phyloP scores from a whole-genome alignment of 2,329 filamentous ascomycete species.

The Nothophaeocryptopus gaeumannii region DNA sequence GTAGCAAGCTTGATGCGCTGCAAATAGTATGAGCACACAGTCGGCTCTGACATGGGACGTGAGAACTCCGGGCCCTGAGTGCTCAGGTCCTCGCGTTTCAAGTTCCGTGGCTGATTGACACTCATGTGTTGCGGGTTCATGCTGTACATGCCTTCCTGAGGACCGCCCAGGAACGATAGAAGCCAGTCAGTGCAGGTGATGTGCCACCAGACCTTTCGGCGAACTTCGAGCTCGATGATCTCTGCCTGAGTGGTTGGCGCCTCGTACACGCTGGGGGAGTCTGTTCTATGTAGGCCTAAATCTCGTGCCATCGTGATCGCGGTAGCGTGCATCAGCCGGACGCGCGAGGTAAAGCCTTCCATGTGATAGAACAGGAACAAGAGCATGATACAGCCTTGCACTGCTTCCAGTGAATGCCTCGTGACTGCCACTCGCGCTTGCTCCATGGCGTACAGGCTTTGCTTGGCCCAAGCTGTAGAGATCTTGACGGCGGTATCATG shows the following conservation, averaged over 20 bases:
- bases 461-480: constrained; percentile 13
- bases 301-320: constrained; percentile 23
- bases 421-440: constrained; percentile 10
- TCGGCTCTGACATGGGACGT: constrained; percentile 38
- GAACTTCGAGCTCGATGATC: constrained; percentile 26
- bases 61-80: constrained; percentile 22
- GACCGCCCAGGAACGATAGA: constrained; percentile 41
- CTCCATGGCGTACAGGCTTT: constrained; percentile 17
- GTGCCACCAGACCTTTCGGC: constrained; percentile 32
- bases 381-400: constrained; percentile 31
- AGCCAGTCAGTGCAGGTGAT: constrained; percentile 30
- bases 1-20: constrained; percentile 42
- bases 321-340: constrained; percentile 22
- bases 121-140: constrained; percentile 43
- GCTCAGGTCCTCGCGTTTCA: constrained; percentile 41
- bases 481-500: constrained; percentile 10
- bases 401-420: constrained; percentile 20
- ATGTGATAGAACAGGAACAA: constrained; percentile 31
- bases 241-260: constrained; percentile 9
- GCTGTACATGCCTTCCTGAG: constrained; percentile 45
- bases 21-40: constrained; percentile 46
- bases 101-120: constrained; percentile 42
- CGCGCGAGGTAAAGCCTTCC: constrained; percentile 28
- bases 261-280: constrained; percentile 10
- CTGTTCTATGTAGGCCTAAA: constrained; percentile 26